A percentile compares a stretch with the other conserved stretches of the same genome.
Evolutionary conservation across 2,329 filamentous ascomycete genomes (phyloP).

Genomic region (Dothistroma septosporum): DNA sequence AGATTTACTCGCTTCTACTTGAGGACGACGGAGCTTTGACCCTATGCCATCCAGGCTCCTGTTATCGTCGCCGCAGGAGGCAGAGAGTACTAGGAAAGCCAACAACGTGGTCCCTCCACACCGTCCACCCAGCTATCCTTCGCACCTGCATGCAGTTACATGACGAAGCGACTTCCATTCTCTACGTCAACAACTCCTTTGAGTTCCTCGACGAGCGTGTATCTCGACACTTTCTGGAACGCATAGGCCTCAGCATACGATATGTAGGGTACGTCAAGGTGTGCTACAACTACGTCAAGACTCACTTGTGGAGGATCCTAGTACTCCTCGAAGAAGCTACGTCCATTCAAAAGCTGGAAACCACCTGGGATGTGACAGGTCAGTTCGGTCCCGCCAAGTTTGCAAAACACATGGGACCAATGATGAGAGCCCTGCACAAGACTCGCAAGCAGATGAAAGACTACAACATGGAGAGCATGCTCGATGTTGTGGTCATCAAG

Average conservation of each 20-base stretch:
- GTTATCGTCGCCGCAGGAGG: too few species aligned
- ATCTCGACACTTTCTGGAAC: background rate
- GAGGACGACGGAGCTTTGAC: background rate
- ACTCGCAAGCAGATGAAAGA: background rate
- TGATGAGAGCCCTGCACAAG: background rate
- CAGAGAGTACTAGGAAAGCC: background rate
- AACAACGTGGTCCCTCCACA: too few species aligned
- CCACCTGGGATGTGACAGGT: background rate
- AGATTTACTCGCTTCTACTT: background rate
- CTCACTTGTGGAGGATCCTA: background rate
- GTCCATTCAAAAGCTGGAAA: background rate
- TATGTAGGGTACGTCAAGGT: background rate
- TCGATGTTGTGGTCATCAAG: background rate
- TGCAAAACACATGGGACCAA: background rate
- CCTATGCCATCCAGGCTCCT: background rate
- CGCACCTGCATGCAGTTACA: constrained; percentile 38
- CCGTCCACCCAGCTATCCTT: constrained; percentile 26
- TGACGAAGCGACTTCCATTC: constrained; percentile 40
- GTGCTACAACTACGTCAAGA: background rate
- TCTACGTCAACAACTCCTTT: constrained; percentile 43
- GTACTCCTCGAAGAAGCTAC: background rate
- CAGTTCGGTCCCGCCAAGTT: too few species aligned
- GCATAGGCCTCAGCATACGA: background rate
- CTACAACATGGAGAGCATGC: background rate
- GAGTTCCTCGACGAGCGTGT: background rate